Evolutionary conservation across 192 early-diverging fungal species (phyloP).

Genomic region (Gonapodya sp.): DNA sequence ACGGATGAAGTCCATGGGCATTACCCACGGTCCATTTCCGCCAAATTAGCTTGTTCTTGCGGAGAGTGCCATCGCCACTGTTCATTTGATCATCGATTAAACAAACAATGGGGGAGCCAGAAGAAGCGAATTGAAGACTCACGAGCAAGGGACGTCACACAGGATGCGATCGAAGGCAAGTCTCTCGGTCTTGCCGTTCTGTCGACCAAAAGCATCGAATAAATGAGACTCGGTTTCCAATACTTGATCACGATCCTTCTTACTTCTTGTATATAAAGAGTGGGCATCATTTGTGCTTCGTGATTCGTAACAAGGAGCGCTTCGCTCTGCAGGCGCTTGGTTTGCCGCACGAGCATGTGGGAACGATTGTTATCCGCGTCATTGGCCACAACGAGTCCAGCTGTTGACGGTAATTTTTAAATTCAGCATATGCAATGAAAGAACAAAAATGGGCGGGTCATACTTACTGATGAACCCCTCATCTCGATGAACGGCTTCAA

Average conservation of each 20-base stretch:
- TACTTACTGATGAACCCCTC: conserved; percentile 18
- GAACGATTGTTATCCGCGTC: conserved; percentile 85
- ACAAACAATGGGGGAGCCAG: background rate
- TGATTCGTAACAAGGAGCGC: conserved; percentile 94
- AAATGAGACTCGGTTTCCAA: no score
- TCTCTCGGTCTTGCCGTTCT: background rate
- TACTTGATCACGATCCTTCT: background rate
- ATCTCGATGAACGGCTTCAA: conserved; percentile 35
- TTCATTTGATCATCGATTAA: background rate
- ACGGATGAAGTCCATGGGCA: conserved; percentile 69
- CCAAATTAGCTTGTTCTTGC: conserved; percentile 94
- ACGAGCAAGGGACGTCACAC: conserved; percentile 90
- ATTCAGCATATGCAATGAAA: conserved; percentile 22
- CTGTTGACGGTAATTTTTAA: conserved; percentile 50
- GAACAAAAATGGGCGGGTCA: conserved; percentile 7
- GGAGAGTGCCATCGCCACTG: conserved; percentile 91
- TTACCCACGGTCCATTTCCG: conserved; percentile 66
- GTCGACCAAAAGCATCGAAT: no score
- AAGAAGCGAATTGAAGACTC: background rate
- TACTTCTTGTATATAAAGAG: conserved; percentile 36
- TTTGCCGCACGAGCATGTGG: conserved; percentile 92
- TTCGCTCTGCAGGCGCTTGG: conserved; percentile 86
- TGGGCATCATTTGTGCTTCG: conserved; percentile 80
- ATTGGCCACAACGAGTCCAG: conserved; percentile 90
- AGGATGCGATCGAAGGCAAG: conserved; percentile 95